phyloP scores from a whole-genome alignment of 768 basidiomycete genomes.

The Mycena galopus region DNA sequence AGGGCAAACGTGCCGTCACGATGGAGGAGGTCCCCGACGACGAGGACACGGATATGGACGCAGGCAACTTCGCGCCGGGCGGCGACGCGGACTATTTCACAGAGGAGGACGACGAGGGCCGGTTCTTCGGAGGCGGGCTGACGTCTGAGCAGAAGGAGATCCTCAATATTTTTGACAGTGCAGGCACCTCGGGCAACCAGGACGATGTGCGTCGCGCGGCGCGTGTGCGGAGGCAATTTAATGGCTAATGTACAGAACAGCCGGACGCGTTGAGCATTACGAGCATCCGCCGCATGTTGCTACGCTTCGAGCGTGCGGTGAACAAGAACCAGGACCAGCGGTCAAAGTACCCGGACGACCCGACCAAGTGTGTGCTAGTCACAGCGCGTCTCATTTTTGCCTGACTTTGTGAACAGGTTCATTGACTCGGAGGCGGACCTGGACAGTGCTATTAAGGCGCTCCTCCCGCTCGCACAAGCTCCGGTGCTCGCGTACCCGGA shows the following conservation, averaged over 20 bases:
- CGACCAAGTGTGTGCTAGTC: conserved; percentile 74
- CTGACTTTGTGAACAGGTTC: conserved; percentile 70
- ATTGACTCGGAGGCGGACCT: conserved; percentile 99
- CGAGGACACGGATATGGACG: conserved; percentile 54
- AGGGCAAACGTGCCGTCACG: conserved; percentile 54
- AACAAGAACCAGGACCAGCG: conserved; percentile 97
- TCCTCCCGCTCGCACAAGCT: conserved; percentile 91
- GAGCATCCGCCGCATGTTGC: conserved; percentile 77
- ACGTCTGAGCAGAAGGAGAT: conserved; percentile 96
- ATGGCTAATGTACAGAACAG: conserved; percentile 53
- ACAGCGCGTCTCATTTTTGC: conserved; percentile 16
- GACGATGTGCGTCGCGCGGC: conserved; percentile 70
- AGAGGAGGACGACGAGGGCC: conserved; percentile 93
- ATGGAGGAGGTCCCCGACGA: conserved; percentile 76
- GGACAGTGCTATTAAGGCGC: conserved; percentile 85
- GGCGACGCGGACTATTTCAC: conserved; percentile 91
- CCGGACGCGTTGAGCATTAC: conserved; percentile 77
- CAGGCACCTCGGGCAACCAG: conserved; percentile 68
- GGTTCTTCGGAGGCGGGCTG: conserved; percentile 95
- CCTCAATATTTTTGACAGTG: conserved; percentile 91
- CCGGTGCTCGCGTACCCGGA: conserved; percentile 91
- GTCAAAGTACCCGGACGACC: conserved; percentile 94
- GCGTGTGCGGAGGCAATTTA: conserved; percentile 8
- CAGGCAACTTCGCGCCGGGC: conserved; percentile 78
- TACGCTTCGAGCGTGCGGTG: conserved; percentile 88